Evolutionary conservation across 176 grass and related monocot species (phyloP).

Genomic region (Melocanna baccifera): DNA sequence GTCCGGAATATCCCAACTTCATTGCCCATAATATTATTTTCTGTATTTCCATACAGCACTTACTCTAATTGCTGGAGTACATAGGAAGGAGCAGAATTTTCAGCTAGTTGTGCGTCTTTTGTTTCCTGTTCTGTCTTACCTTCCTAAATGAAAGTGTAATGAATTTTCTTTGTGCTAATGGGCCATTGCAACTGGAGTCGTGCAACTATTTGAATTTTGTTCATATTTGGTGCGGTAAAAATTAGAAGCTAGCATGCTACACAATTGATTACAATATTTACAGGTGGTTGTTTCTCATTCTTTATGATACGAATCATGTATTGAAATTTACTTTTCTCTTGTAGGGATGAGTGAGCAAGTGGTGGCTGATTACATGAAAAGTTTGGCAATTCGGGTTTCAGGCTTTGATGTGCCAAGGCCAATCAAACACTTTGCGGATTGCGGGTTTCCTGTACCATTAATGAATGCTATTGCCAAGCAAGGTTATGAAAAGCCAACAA

Average conservation of each 20-base stretch:
- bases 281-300: conserved; percentile 14
- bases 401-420: conserved; percentile 90
- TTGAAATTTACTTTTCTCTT: conserved; percentile 27
- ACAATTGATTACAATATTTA: background rate
- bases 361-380: conserved; percentile 83
- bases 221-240: background rate
- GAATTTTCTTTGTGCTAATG: background rate
- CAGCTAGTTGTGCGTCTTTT: background rate
- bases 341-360: conserved; percentile 82
- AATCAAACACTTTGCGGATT: conserved; percentile 82
- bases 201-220: background rate
- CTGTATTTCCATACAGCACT: background rate
- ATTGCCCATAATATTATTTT: background rate
- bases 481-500: conserved; percentile 90
- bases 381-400: conserved; percentile 79
- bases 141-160: background rate
- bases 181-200: background rate
- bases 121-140: background rate
- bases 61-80: background rate
- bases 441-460: conserved; percentile 69
- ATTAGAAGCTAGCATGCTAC: background rate
- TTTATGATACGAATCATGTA: conserved; percentile 25
- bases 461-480: conserved; percentile 94
- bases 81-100: background rate
- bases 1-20: background rate